Percentiles rank a stretch among this genome's conserved stretches.
Evolutionary conservation across 169 alveolate genomes (phyloP).

Genomic region (Cyclospora cayetanensis): DNA sequence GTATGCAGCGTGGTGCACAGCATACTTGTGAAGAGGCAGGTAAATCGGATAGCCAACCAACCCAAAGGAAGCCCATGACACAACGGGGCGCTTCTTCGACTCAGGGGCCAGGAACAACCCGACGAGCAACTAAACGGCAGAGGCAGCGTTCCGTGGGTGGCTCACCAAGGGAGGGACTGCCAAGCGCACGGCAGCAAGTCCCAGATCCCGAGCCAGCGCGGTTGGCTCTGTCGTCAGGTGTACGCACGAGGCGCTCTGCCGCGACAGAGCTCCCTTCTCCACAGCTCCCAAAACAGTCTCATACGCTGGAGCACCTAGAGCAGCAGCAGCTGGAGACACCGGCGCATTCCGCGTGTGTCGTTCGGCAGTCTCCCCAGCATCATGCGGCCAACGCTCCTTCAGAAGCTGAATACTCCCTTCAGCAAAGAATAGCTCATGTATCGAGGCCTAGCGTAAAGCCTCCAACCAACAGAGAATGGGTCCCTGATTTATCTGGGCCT

Average conservation of each 20-base stretch:
- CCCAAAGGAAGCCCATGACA: not conserved
- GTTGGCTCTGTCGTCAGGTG: not conserved
- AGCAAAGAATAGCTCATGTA: not conserved
- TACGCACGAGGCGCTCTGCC: conserved; percentile 14
- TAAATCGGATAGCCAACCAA: not conserved
- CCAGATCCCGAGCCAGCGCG: not conserved
- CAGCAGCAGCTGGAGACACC: conserved; percentile 19
- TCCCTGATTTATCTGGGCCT: too few species aligned
- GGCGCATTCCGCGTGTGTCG: conserved; percentile 24
- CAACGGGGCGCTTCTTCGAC: not conserved
- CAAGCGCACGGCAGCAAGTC: conserved; percentile 2
- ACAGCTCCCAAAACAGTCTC: not conserved
- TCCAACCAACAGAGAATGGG: too few species aligned
- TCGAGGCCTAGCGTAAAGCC: too few species aligned
- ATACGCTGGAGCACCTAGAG: conserved; percentile 11
- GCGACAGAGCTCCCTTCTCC: not conserved
- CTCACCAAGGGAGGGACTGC: conserved; percentile 25
- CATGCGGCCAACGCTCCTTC: conserved; percentile 9
- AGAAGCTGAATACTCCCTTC: not conserved
- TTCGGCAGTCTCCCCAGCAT: conserved; percentile 32
- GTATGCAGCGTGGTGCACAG: not conserved
- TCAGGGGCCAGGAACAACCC: not conserved
- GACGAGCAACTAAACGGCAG: conserved; percentile 51
- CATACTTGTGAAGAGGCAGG: not conserved
- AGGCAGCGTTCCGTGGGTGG: conserved; percentile 43